A percentile compares a stretch with the other conserved stretches of the same genome.
Evolutionary conservation across 257 asterid species (phyloP).

Genomic region (Echites panduratus): DNA sequence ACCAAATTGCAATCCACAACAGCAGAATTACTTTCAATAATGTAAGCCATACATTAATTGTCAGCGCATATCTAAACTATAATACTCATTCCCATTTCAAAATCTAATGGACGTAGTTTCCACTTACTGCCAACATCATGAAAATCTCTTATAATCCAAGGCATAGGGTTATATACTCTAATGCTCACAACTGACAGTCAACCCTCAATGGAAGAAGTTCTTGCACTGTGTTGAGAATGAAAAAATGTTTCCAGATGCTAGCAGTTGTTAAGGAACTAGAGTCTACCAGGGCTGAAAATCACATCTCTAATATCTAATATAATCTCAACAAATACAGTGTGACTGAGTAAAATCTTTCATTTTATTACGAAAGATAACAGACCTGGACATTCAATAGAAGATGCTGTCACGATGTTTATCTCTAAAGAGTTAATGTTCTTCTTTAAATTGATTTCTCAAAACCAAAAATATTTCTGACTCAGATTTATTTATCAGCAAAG

Average conservation of each 20-base stretch:
- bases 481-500: background rate
- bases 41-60: background rate
- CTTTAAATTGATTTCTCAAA: background rate
- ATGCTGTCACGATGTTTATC: background rate
- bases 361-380: background rate
- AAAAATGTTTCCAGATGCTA: background rate
- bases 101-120: background rate
- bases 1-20: background rate
- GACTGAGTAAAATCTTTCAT: background rate
- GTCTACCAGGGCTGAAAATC: background rate
- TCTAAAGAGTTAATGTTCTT: background rate
- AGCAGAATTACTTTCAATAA: background rate
- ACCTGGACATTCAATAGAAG: background rate
- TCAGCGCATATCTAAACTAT: background rate
- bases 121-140: constrained; percentile 10
- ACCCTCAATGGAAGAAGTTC: background rate
- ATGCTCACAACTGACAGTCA: background rate
- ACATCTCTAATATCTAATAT: background rate
- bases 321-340: background rate
- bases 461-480: background rate
- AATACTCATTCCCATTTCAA: background rate
- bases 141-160: background rate
- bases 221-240: background rate
- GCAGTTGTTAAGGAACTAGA: constrained; percentile 10
- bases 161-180: background rate